A percentile compares a stretch with the other conserved stretches of the same genome.
These are phyloP conservation scores for Heterobasidion parviporum DNA, from an alignment of 1,284 basidiomycete species.

Conservation along the genomic window DNA sequence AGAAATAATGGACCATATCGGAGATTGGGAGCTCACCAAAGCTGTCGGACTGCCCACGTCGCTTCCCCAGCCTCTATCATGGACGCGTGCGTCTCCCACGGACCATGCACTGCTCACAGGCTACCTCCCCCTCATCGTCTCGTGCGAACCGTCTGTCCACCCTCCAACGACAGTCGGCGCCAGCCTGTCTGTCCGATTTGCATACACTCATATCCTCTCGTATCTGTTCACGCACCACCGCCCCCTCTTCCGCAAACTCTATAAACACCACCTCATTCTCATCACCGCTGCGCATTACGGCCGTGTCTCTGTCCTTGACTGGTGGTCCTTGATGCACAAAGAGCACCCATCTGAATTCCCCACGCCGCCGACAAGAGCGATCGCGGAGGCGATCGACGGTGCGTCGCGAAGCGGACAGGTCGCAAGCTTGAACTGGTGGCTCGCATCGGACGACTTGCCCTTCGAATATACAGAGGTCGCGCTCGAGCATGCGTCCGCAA, in stretches of 20 bases:
- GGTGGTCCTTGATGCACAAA: slow-evolving; percentile 67
- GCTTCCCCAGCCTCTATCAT: slow-evolving; percentile 54
- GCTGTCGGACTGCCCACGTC: slow-evolving; percentile 68
- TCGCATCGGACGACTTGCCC: slow-evolving; percentile 36
- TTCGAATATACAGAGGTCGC: slow-evolving; percentile 70
- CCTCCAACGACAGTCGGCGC: slow-evolving; percentile 64
- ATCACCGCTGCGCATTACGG: slow-evolving; percentile 67
- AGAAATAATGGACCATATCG: slow-evolving; percentile 66
- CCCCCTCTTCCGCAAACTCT: slow-evolving; percentile 50
- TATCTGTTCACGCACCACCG: slow-evolving; percentile 58
- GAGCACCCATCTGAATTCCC: slow-evolving; percentile 49
- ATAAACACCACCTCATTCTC: slow-evolving; percentile 60
- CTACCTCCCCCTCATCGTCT: slow-evolving; percentile 47
- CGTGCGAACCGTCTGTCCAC: slow-evolving; percentile 41
- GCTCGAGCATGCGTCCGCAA: slow-evolving; percentile 67
- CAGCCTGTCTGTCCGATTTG: slow-evolving; percentile 59
- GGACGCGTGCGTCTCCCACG: slow-evolving; percentile 57
- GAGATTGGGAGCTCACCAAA: slow-evolving; percentile 74
- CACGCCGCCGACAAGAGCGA: slow-evolving; percentile 37
- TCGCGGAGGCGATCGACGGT: slow-evolving; percentile 58
- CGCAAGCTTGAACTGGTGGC: slow-evolving; percentile 66
- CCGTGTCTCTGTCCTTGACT: slow-evolving; percentile 62
- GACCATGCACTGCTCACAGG: slow-evolving; percentile 66
- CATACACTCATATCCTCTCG: slow-evolving; percentile 66
- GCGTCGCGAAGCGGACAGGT: slow-evolving; percentile 67